Conservation (phyloP, 2,329 filamentous ascomycete species). For the Clarireedia paspali region DNA sequence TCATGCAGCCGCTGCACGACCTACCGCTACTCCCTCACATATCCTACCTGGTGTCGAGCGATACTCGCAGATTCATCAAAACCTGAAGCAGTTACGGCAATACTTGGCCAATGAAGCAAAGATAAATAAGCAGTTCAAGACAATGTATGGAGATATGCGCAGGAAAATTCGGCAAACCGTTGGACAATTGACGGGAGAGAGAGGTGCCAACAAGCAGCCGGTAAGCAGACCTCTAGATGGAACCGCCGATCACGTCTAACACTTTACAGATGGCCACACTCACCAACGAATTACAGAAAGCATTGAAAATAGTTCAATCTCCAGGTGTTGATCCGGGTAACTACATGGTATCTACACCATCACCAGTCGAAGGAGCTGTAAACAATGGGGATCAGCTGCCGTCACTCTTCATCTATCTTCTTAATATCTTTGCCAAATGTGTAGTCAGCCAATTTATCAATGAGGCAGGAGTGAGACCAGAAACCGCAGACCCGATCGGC, state of each 20-base stretch:
- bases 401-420: conserved; percentile 61
- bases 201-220: conserved; percentile 50
- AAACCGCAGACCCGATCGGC: conserved; percentile 70
- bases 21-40: conserved; percentile 8
- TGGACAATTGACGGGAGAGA: conserved; percentile 63
- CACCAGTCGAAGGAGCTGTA: conserved; percentile 37
- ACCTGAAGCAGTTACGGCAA: conserved; percentile 53
- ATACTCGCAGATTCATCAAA: conserved; percentile 54
- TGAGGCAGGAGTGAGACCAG: conserved; percentile 56
- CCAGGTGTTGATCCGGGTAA: conserved; percentile 42
- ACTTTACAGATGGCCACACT: conserved; percentile 26
- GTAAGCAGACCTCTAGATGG: conserved; percentile 33
- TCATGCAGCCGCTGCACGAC: not conserved
- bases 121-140: conserved; percentile 50
- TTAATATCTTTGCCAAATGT: conserved; percentile 69
- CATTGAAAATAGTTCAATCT: not conserved
- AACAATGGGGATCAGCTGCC: conserved; percentile 49
- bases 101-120: conserved; percentile 47
- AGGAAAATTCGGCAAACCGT: conserved; percentile 63
- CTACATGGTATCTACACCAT: conserved; percentile 42
- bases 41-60: conserved; percentile 32
- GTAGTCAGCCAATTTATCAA: conserved; percentile 63
- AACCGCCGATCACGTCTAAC: not conserved
- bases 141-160: conserved; percentile 59
- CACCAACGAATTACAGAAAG: not conserved